These are phyloP conservation scores for Chloranthus sessilifolius DNA, from an alignment of 164 flowering plant genomes.

Conservation along the genomic window DNA sequence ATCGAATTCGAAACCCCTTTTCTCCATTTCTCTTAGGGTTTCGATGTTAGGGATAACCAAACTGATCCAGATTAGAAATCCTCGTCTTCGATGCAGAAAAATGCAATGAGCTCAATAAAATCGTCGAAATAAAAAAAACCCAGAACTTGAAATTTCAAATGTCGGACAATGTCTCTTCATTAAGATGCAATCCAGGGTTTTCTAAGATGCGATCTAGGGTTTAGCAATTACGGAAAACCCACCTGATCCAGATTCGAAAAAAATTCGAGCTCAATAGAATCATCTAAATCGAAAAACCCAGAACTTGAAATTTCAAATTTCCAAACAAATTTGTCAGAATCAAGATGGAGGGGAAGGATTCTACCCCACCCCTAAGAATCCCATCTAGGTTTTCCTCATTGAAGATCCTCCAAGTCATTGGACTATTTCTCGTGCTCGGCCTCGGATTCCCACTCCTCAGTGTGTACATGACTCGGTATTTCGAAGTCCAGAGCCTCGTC, in stretches of 20 bases:
- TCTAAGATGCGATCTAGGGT: constrained; percentile 5
- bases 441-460: constrained; percentile 52
- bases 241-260: neutral
- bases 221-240: neutral
- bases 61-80: neutral
- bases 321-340: constrained; percentile 34
- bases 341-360: constrained; percentile 60
- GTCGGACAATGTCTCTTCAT: too few relatives aligned
- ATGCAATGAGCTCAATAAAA: neutral
- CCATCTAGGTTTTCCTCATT: constrained; percentile 42
- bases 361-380: constrained; percentile 14
- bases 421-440: constrained; percentile 43
- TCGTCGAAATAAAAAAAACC: neutral
- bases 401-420: constrained; percentile 35
- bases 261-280: neutral
- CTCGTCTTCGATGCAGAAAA: too few relatives aligned
- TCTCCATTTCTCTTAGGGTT: too few relatives aligned
- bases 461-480: constrained; percentile 34
- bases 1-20: too few relatives aligned
- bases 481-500: constrained; percentile 26
- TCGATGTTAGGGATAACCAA: neutral
- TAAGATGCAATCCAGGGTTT: too few relatives aligned
- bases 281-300: constrained; percentile 1
- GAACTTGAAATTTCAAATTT: constrained; percentile 17
- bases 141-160: constrained; percentile 12